Percentiles rank a stretch among this genome's conserved stretches.
phyloP scores from a whole-genome alignment of 2,329 filamentous ascomycete species.

The Sphaerulina musiva region DNA sequence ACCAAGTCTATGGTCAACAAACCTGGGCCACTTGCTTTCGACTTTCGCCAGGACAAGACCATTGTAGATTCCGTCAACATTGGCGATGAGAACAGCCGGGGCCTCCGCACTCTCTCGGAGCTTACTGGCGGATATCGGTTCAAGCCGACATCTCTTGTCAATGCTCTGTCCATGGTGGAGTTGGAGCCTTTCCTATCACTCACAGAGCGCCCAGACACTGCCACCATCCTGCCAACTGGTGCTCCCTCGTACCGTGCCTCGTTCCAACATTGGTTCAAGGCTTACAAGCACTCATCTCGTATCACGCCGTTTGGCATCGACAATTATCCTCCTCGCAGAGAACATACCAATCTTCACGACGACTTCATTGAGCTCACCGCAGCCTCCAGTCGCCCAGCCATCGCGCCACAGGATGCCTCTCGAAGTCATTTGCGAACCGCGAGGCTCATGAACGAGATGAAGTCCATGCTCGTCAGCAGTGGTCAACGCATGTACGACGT shows the following conservation, averaged over 20 bases:
- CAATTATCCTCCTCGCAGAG: slow-evolving; percentile 30
- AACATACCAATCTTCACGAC: slow-evolving; percentile 32
- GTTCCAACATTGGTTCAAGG: slow-evolving; percentile 14
- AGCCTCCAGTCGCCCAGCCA: neutral
- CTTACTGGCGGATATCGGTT: slow-evolving; percentile 36
- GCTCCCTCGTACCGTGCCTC: neutral
- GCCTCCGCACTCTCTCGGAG: slow-evolving; percentile 30
- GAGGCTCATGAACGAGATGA: slow-evolving; percentile 33
- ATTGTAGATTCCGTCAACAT: slow-evolving; percentile 35
- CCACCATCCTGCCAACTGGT: slow-evolving; percentile 6
- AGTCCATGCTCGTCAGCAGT: slow-evolving; percentile 26
- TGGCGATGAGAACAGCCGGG: slow-evolving; percentile 26
- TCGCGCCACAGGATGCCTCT: neutral
- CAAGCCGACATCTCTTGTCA: slow-evolving; percentile 31
- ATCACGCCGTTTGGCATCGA: slow-evolving; percentile 29
- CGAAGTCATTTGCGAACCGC: slow-evolving; percentile 26
- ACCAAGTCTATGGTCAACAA: slow-evolving; percentile 28
- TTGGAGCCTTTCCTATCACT: slow-evolving; percentile 35
- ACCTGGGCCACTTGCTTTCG: slow-evolving; percentile 23
- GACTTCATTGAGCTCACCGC: slow-evolving; percentile 27
- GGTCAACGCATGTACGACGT: slow-evolving; percentile 35
- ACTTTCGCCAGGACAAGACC: slow-evolving; percentile 26
- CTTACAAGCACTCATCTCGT: slow-evolving; percentile 1
- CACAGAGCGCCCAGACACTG: slow-evolving; percentile 30
- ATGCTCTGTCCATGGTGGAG: slow-evolving; percentile 36